Conservation (phyloP, 495 filamentous ascomycete genomes). For the Hapsidospora chrysogenum region DNA sequence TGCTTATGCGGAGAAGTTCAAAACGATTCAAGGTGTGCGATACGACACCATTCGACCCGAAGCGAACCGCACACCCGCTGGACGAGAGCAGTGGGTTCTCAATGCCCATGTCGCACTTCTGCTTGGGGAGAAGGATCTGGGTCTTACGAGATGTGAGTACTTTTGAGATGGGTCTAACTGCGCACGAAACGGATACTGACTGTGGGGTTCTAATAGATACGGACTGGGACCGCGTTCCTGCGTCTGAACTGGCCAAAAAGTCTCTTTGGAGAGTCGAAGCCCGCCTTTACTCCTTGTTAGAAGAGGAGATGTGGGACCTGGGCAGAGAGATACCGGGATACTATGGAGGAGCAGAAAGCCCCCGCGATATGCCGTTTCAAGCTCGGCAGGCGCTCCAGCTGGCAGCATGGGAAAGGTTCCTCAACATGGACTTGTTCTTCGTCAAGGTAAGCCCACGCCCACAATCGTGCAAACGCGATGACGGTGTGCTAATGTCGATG, state of each 20-base stretch:
- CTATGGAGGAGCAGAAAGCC: slow-evolving; percentile 22
- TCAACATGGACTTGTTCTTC: slow-evolving; percentile 52
- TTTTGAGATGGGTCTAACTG: too few relatives aligned
- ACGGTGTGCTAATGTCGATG: background rate
- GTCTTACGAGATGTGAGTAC: slow-evolving; percentile 56
- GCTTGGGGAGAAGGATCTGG: slow-evolving; percentile 59
- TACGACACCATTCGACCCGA: slow-evolving; percentile 35
- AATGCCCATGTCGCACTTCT: slow-evolving; percentile 62
- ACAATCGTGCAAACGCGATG: too few relatives aligned
- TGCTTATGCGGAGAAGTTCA: slow-evolving; percentile 32
- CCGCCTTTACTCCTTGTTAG: slow-evolving; percentile 29
- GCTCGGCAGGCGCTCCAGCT: slow-evolving; percentile 18
- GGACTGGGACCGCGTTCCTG: slow-evolving; percentile 45
- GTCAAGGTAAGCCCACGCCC: slow-evolving; percentile 39
- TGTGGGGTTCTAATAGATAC: slow-evolving; percentile 29
- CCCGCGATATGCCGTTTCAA: slow-evolving; percentile 11
- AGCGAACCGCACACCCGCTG: slow-evolving; percentile 24
- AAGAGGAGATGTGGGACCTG: slow-evolving; percentile 23
- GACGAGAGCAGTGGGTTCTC: slow-evolving; percentile 55
- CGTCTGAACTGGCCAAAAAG: slow-evolving; percentile 26
- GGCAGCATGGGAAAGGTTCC: slow-evolving; percentile 30
- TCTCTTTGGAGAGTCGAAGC: slow-evolving; percentile 31
- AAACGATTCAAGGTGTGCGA: slow-evolving; percentile 29
- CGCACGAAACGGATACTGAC: background rate
- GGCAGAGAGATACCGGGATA: slow-evolving; percentile 24